Base-by-base conservation (phyloP, 164 flowering plant genomes). In the Vitis rotundifolia region DNA sequence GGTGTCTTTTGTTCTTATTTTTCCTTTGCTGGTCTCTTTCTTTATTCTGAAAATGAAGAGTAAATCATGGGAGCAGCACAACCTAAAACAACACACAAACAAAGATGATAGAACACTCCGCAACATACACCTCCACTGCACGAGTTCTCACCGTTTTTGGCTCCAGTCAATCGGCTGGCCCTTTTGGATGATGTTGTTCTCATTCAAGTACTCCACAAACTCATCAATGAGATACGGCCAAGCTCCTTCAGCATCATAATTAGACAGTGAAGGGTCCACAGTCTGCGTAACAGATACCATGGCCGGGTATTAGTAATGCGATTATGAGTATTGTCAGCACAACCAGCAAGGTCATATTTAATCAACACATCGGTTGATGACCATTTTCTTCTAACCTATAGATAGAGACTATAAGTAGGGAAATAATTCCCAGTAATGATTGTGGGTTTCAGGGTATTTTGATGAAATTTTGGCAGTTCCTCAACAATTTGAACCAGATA, bases 201-300 rank as follows among this genome's bases (percentile, higher is more conserved):
- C 99, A 15, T 70, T 68, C 83, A 89, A 81, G 83, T 91, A 92
- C 48, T 94, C 99, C 13, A 91, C 99, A 70, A 94, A 94, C 79
- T 94, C 98, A 68, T 94, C 98, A 55, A 94, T 92, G 49, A 94
- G 86, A 75, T 92, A 94, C 1, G 99, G 99, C 99, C 99, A 94
- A 44, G 99, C 99, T 70, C 97, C 99, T 69, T 92, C 97, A 5
- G 95, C 89, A 74, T 94, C 99, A 62, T 94, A 94, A 81, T 92
- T 91, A 49, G 93, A 83, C 52, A 92, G 71, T 14, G 77, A 74
- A 9, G 94, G 86, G 52, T 91, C 94, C 48, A 92, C 94, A 0
- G 76, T 79, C 99, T 94, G 87, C 77, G 79, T 22, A 65, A 50
- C 9, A 48, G 16, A 14, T 9, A 63, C 22, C 51, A 8, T 31